Evolutionary conservation across 1,139 yeast species (phyloP), one percentile per base, ranked within the genome.

Genomic region (Taphrina sp.): DNA sequence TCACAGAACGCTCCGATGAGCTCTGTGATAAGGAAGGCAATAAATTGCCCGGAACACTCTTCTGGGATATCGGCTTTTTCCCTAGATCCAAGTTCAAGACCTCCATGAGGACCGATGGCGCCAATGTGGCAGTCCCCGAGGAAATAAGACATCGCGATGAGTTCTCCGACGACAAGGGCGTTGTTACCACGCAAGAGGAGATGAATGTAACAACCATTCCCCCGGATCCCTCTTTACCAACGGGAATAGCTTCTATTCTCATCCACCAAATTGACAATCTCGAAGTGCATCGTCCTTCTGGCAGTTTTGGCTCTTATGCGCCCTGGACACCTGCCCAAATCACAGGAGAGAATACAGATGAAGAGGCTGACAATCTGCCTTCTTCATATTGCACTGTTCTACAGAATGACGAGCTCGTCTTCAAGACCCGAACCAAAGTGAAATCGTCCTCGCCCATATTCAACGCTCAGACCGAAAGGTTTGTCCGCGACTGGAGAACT

Each of bases 401-500:
- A 19, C 37, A 43, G 17, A 51, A 56, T 26, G 58, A 56, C 16
- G 34, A 38, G n/a, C 39, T 56, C 28, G 56, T 43, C 10, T 56
- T 51, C 35, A 53, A 43, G 17, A 56, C 58, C 10, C 38, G 58
- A 16, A 51, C 56, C 7, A 56, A 56, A 20, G 56, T 56, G 17
- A 34, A 37, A 14, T 51, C 58, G 5, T 51, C 56, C 22, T 22
- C 45, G 4, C 58, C 58, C 1, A 56, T 56, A 23, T 56, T 43
- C 37, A 51, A 49, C 28, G 56, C 58, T 37, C 56, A 52, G 34
- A 56, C 56, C 12, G 58, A 56, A 28, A 33, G 55, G 17, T 56
- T 51, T 28, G 44, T 56, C 8, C 46, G 46, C 2, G 58, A 56
- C 31, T 56, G 58, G 58, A 38, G 56, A n/a, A 56, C 33, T 20